Evolutionary conservation across 768 basidiomycete genomes (phyloP), one percentile per base, ranked within the genome.

Genomic region (Boletus barrowsii): DNA sequence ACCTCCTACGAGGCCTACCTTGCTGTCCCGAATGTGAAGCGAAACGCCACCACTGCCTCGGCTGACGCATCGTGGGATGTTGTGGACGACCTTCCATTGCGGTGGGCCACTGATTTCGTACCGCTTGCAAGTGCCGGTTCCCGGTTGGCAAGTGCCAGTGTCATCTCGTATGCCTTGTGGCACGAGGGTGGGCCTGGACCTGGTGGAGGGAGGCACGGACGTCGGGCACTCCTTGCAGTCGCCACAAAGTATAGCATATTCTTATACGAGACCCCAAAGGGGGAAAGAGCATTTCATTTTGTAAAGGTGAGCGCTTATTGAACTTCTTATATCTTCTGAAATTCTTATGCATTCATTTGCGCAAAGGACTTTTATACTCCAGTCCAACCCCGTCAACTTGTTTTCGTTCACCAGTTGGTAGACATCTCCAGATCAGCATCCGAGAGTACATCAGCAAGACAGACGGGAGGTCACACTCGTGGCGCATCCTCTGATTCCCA

Each of bases 21-120:
- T 42, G 63, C 68, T 44, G 62, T 72, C 24, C 66, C 72, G 13
- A 68, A 48, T 42, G 43, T 53, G 10, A 70, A 59, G 37, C 55
- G 61, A 17, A 57, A 64, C 10, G 33, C 69, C 42, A 39, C 49
- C 61, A 64, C 72, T 26, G 61, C 75, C 32, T 70, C 77, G 10
- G 73, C 71, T 42, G 82, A 83, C 45, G 77, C 81, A 13, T 75
- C 73, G 30, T 86, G 89, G 90, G 90, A 92, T 66, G 63, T 90
- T 7, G 76, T 90, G 1, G 89, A 91, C 13, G 80, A 82, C 45
- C 71, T 88, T 10, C 87, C 89, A 2, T 62, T 92, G 42, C 81
- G 88, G 32, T 93, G 91, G 91, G 88, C 90, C n/a, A 87, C 86
- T 0, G 91, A 93, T 67, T 93, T 81, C 64, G 87, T 90, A 3